A percentile compares a stretch with the other conserved stretches of the same genome.
These are phyloP conservation scores for Alternaria infectoria DNA, from an alignment of 2,329 filamentous ascomycete species.

Conservation along the genomic window DNA sequence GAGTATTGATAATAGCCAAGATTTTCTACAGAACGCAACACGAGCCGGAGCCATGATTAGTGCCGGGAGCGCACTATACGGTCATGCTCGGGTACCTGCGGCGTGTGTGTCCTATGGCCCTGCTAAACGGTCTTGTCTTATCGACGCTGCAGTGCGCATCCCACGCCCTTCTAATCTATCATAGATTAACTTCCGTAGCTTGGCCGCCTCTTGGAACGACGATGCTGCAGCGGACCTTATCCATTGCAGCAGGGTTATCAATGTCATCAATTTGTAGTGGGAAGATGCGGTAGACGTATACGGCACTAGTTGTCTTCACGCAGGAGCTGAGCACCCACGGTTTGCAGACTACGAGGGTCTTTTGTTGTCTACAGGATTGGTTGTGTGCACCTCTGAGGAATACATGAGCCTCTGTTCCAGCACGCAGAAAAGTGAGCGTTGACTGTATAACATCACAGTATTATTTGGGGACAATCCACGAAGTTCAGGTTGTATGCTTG, in stretches of 20 bases:
- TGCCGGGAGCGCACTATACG: not conserved
- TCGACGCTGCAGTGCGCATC: slow-evolving; percentile 2
- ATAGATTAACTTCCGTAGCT: slow-evolving; percentile 11
- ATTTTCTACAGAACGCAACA: not conserved
- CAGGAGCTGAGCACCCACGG: not conserved
- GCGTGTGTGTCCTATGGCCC: not conserved
- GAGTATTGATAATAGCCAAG: not conserved
- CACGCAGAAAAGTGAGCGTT: not conserved
- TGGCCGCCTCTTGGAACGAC: not conserved
- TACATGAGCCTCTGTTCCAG: not conserved
- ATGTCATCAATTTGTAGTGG: not conserved
- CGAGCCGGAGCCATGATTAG: not conserved
- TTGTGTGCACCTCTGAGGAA: not conserved
- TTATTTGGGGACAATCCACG: not conserved
- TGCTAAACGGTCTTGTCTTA: not conserved
- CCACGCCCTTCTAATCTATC: slow-evolving; percentile 7
- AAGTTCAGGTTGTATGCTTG: not conserved
- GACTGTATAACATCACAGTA: not conserved
- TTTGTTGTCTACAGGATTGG: not conserved
- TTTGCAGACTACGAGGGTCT: not conserved
- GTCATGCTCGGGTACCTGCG: slow-evolving; percentile 9
- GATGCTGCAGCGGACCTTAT: no score
- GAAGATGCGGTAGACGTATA: not conserved
- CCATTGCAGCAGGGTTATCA: no score
- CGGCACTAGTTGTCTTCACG: not conserved